Conservation (phyloP, 2,329 filamentous ascomycete genomes). For the Aspergillus nomiae region DNA sequence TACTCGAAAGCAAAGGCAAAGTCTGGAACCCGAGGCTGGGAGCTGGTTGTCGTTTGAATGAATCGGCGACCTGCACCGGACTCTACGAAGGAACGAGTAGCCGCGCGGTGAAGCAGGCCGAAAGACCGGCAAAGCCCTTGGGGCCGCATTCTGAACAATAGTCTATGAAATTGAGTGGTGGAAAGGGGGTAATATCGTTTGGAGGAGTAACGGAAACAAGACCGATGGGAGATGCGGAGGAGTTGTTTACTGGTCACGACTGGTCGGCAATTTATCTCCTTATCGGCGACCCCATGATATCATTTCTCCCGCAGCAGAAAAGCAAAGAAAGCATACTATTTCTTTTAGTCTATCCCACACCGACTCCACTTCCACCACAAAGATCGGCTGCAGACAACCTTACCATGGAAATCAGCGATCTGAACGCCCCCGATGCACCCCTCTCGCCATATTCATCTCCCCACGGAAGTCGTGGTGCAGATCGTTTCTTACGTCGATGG, state of each 20-base stretch:
- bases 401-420: constrained; percentile 9
- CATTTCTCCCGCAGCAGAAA: neutral
- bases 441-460: constrained; percentile 45
- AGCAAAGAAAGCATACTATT: neutral
- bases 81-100: constrained; percentile 19
- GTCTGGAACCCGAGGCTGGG: constrained; percentile 34
- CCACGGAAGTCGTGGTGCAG: constrained; percentile 56
- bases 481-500: constrained; percentile 50
- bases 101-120: constrained; percentile 28
- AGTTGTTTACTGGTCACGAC: neutral
- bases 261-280: constrained; percentile 1
- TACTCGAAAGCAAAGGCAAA: constrained; percentile 52
- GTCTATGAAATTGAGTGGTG: neutral
- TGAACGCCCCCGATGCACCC: constrained; percentile 20
- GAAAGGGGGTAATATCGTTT: too few species aligned
- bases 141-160: constrained; percentile 27
- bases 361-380: neutral
- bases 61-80: constrained; percentile 22
- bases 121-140: constrained; percentile 29
- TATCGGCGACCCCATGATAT: constrained; percentile 1
- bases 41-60: constrained; percentile 31
- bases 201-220: neutral
- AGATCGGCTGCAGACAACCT: neutral
- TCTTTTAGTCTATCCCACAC: neutral
- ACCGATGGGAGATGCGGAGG: neutral